A percentile compares a stretch with the other conserved stretches of the same genome.
Conservation (phyloP, 805 yeast species). For the Danielia reshetovae region DNA sequence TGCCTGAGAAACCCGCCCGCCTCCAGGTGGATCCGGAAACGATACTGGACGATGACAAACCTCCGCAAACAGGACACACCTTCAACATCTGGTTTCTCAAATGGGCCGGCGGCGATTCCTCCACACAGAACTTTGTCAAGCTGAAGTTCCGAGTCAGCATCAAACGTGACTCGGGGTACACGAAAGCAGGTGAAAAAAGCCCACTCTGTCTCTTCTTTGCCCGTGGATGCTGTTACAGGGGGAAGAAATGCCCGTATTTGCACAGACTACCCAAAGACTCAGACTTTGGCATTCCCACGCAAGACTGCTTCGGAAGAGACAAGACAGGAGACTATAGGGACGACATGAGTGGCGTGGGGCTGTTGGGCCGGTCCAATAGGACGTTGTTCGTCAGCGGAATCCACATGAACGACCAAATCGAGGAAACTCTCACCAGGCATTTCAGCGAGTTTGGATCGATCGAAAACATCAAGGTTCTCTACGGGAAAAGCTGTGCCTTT, state of each 20-base stretch:
- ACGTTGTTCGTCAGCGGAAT: constrained; percentile 74
- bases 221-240: constrained; percentile 80
- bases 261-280: constrained; percentile 68
- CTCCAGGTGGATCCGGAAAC: constrained; percentile 65
- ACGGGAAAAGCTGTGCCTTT: constrained; percentile 69
- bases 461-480: constrained; percentile 59
- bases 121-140: constrained; percentile 40
- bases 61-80: constrained; percentile 75
- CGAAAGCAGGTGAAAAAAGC: constrained; percentile 54
- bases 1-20: constrained; percentile 49
- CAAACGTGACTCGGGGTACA: constrained; percentile 66
- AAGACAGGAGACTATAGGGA: constrained; percentile 78
- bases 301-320: constrained; percentile 92
- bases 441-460: constrained; percentile 78
- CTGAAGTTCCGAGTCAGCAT: constrained; percentile 60
- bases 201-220: constrained; percentile 83
- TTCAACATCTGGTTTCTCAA: constrained; percentile 86
- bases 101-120: constrained; percentile 75
- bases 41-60: constrained; percentile 55
- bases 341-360: constrained; percentile 94
- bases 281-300: constrained; percentile 58
- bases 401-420: constrained; percentile 36
- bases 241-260: constrained; percentile 67
- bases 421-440: constrained; percentile 32
- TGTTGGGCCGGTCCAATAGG: constrained; percentile 62